These are phyloP conservation scores for Starmerella khaoyaiensis DNA, from an alignment of 805 yeast genomes.

Conservation along the genomic window DNA sequence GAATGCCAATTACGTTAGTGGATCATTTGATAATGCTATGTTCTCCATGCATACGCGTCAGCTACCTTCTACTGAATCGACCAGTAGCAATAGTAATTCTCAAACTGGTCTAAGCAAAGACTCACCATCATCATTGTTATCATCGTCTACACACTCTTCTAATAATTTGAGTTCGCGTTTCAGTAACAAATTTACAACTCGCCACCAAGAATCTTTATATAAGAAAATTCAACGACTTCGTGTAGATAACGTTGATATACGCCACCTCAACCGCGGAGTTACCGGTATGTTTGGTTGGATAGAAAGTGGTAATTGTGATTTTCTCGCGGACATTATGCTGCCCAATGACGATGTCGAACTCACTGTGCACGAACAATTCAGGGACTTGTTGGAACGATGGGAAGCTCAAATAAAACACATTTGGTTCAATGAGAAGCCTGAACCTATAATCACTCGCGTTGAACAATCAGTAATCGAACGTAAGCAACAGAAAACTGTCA, in stretches of 20 bases:
- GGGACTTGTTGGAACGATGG: constrained; percentile 33
- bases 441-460: constrained; percentile 24
- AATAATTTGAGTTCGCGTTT: not conserved
- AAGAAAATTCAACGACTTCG: constrained; percentile 51
- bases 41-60: constrained; percentile 82
- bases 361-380: constrained; percentile 29
- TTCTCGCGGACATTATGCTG: constrained; percentile 79
- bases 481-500: constrained; percentile 42
- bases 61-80: constrained; percentile 32
- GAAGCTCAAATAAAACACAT: constrained; percentile 22
- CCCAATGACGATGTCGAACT: constrained; percentile 48
- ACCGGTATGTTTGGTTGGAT: constrained; percentile 97
- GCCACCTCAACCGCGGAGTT: constrained; percentile 79
- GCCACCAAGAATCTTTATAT: constrained; percentile 21
- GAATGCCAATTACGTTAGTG: constrained; percentile 73
- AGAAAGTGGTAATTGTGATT: constrained; percentile 77
- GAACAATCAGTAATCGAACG: constrained; percentile 23
- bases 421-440: constrained; percentile 7
- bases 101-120: not conserved
- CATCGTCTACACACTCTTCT: not conserved
- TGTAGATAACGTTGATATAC: constrained; percentile 72
- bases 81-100: not conserved
- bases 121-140: not conserved
- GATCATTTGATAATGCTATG: constrained; percentile 83
- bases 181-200: too few species aligned